These are phyloP conservation scores for Leccinum obscurum DNA, from an alignment of 768 basidiomycete genomes.

Conservation along the genomic window DNA sequence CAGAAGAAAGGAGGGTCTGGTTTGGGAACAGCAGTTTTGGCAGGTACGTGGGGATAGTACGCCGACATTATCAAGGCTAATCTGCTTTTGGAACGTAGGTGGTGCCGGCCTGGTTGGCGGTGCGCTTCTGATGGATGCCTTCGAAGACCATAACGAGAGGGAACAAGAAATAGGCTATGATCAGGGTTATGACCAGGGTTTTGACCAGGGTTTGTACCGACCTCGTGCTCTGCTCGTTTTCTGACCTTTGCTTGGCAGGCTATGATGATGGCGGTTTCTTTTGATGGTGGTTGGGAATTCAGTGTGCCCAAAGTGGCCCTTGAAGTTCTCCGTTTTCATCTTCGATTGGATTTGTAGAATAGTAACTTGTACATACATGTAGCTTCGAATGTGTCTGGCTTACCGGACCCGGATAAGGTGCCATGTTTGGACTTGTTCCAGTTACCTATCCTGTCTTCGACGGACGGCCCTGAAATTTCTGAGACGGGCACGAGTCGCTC, in stretches of 20 bases:
- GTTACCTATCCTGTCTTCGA: not conserved
- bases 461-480: not conserved
- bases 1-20: slow-evolving; percentile 49
- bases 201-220: slow-evolving; percentile 33
- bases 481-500: not conserved
- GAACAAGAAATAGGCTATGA: slow-evolving; percentile 36
- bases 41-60: slow-evolving; percentile 37
- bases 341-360: slow-evolving; percentile 19
- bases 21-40: slow-evolving; percentile 46
- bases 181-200: slow-evolving; percentile 40
- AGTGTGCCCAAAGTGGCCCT: not conserved
- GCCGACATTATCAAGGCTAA: slow-evolving; percentile 3
- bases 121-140: slow-evolving; percentile 49
- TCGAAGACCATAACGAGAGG: slow-evolving; percentile 43
- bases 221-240: slow-evolving; percentile 5
- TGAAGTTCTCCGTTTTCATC: slow-evolving; percentile 2
- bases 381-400: not conserved
- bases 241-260: slow-evolving; percentile 27
- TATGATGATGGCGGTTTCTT: slow-evolving; percentile 15
- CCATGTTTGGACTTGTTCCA: not conserved
- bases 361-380: not conserved
- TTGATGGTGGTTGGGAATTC: slow-evolving; percentile 13
- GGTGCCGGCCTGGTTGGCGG: slow-evolving; percentile 72
- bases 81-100: slow-evolving; percentile 33
- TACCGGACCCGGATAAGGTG: not conserved